These are phyloP conservation scores for Gossypium rotundifolium DNA, from an alignment of 345 rosid species.

Conservation along the genomic window DNA sequence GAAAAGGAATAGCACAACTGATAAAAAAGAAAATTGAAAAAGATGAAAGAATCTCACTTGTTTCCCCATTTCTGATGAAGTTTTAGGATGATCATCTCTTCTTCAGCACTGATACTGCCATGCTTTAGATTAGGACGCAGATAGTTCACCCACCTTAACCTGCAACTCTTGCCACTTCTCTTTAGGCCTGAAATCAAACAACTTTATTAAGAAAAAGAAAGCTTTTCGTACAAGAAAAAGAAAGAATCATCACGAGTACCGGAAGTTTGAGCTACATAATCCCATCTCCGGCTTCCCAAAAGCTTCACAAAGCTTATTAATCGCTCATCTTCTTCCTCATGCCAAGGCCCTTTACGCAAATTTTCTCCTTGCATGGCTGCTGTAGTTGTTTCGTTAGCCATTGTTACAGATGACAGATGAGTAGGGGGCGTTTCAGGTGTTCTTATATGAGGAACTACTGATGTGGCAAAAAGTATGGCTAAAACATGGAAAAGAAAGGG, in stretches of 20 bases:
- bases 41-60: conserved; percentile 38
- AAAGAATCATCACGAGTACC: conserved; percentile 20
- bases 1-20: not conserved
- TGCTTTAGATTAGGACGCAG: conserved; percentile 53
- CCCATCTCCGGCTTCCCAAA: conserved; percentile 66
- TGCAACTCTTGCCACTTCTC: conserved; percentile 76
- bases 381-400: conserved; percentile 14
- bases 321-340: conserved; percentile 50
- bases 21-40: not conserved
- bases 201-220: not conserved
- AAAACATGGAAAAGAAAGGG: conserved; percentile 10
- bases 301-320: conserved; percentile 37
- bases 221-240: not conserved
- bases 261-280: conserved; percentile 47
- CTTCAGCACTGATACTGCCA: conserved; percentile 49
- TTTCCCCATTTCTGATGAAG: conserved; percentile 68
- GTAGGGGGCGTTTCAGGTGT: not conserved
- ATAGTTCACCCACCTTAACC: conserved; percentile 71
- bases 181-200: conserved; percentile 36
- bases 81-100: conserved; percentile 45
- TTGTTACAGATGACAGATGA: conserved; percentile 4
- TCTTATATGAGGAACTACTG: conserved; percentile 4
- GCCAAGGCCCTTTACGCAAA: conserved; percentile 58
- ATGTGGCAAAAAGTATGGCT: conserved; percentile 17
- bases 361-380: conserved; percentile 31